Evolutionary conservation across 208 protist genomes (phyloP), one percentile per base, ranked within the genome.

Genomic region (Borovskyia barvae): DNA sequence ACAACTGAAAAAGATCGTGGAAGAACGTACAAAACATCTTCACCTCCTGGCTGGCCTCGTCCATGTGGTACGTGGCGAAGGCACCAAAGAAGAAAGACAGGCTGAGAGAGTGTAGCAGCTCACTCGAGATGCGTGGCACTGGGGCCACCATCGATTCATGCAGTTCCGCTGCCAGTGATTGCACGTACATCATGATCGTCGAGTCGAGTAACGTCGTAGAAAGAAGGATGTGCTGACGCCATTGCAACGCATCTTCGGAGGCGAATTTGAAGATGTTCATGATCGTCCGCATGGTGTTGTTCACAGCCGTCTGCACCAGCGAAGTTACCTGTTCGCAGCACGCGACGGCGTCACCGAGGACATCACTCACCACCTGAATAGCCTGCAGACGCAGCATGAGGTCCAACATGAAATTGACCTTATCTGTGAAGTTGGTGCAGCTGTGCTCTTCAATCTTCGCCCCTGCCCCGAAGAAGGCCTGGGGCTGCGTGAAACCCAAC

Each of bases 201-300:
- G 80, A 71, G 48, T 97, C 85, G 25, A 94, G 59, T 24, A 93
- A 81, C 1, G 80, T 90, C 8, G 91, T 97, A 19, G 85, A 93
- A 46, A 90, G 78, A 5, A 96, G 71, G 45, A 95, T 79, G 75
- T 95, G 87, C 79, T 93, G 84, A n/a, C 91, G 80, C 86, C 85
- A 97, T 73, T 90, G 76, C 40, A 75, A 84, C 45, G 85, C 68
- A 51, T 75, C 55, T 22, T 72, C 54, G 15, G 81, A 86, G 46
- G 73, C 78, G 68, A 94, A 97, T 45, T 94, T 85, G 76, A 89
- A 93, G 50, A 97, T 85, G 61, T 97, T 97, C 82, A 94, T 93
- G 59, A 97, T 84, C 54, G 72, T 88, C 41, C 75, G 81, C 91
- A 97, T 97, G 26, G 68, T 86, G 68, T 85, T 87, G 69, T 78